Evolutionary conservation across 805 yeast genomes (phyloP).

Genomic region (Blastobotrys attinorum): DNA sequence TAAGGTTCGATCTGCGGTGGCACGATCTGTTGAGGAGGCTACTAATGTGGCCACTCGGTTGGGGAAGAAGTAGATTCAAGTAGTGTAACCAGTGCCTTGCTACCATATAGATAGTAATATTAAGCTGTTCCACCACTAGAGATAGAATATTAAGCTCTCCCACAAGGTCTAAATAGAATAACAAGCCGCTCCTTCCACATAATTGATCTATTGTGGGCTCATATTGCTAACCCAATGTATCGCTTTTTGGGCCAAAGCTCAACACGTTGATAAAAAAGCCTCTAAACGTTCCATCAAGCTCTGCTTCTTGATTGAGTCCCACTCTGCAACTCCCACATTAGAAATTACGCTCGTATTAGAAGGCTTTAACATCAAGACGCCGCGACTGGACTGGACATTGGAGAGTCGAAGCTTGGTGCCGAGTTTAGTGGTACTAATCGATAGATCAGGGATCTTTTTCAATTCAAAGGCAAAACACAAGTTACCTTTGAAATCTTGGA

Average conservation of each 20-base stretch:
- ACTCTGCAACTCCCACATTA: neutral
- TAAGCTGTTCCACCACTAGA: no score
- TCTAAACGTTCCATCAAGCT: neutral
- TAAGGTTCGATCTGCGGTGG: constrained; percentile 79
- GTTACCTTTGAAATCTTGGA: neutral
- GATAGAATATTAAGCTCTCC: no score
- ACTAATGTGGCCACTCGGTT: constrained; percentile 57
- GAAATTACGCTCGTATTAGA: neutral
- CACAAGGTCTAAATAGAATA: no score
- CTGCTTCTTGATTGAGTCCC: neutral
- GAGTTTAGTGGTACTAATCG: neutral
- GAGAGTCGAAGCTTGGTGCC: neutral
- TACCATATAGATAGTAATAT: no score
- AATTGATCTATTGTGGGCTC: no score
- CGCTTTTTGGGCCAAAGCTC: no score
- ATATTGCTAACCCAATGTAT: no score
- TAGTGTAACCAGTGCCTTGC: no score
- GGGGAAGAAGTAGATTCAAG: constrained; percentile 15
- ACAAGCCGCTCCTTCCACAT: no score
- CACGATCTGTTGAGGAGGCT: constrained; percentile 86
- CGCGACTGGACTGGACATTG: neutral
- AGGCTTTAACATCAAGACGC: neutral
- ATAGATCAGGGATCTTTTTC: neutral
- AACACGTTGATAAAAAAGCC: neutral
- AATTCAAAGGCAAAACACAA: neutral